Base-by-base conservation (phyloP, 2,329 filamentous ascomycete species). In the Thelonectria discophora region DNA sequence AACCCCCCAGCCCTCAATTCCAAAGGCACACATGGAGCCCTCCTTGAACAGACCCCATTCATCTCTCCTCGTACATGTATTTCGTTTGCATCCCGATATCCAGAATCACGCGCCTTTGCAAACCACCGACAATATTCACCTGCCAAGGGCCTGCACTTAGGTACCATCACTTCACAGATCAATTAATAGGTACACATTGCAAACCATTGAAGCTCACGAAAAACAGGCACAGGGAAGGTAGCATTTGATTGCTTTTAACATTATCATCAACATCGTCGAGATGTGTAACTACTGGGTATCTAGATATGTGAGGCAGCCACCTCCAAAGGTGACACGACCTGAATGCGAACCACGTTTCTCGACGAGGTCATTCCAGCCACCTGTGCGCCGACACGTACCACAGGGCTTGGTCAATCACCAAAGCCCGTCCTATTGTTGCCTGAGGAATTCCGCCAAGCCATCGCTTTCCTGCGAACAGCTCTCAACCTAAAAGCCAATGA, bases 211-310 rank as follows among this genome's bases (percentile, higher is more conserved):
- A n/a, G n/a, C n/a, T n/a, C 32, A 12, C 34, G 34, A 8, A 2
- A 15, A 13, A 15, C 11, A 15, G 34, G 11, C 34, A 13, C 11
- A 37, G 34, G 27, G 9, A 6, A 10, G 9, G 2, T 30, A 24
- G 9, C 10, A 27, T 46, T 46, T 12, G 13, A 18, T 15, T 47
- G 27, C 30, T 30, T 30, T 27, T 15, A 12, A 9, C n/a, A 30
- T 47, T 21, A 21, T 47, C 45, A 47, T 47, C 10, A 47, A 47
- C 24, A 47, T 47, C 24, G 24, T 47, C 20, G 32, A 27, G 45
- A 47, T 47, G 45, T 21, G 20, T 47, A 21, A 24, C 21, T 47
- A n/a, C 45, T 17, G 45, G 45, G 45, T 47, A 47, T 47, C 45
- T 47, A n/a, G n/a, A n/a, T n/a, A 47, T 47, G n/a, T n/a, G 3